Evolutionary conservation across 164 flowering plant genomes (phyloP).

Genomic region (Aristolochia fimbriata): DNA sequence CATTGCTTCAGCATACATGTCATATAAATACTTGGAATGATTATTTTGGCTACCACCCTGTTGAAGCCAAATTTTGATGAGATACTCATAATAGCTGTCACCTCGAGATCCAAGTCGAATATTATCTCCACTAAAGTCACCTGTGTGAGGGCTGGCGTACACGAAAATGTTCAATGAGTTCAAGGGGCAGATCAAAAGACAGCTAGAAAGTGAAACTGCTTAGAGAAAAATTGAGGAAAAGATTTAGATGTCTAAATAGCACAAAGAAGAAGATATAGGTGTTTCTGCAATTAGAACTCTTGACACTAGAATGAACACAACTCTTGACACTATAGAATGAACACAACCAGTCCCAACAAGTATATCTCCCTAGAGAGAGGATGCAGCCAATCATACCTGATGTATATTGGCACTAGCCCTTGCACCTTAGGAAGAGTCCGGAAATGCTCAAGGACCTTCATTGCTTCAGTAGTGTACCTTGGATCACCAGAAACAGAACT

Average conservation of each 20-base stretch:
- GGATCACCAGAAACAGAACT: slow-evolving; percentile 75
- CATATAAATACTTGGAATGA: slow-evolving; percentile 54
- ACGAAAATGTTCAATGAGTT: background rate
- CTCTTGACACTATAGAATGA: no score
- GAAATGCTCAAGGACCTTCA: slow-evolving; percentile 90
- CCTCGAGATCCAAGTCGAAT: slow-evolving; percentile 97
- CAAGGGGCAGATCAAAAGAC: background rate
- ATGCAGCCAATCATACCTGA: slow-evolving; percentile 39
- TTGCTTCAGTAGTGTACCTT: slow-evolving; percentile 61
- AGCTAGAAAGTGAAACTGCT: background rate
- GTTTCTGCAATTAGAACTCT: no score
- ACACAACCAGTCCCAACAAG: no score
- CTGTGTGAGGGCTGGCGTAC: slow-evolving; percentile 67
- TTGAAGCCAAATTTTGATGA: slow-evolving; percentile 96
- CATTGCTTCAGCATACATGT: slow-evolving; percentile 93
- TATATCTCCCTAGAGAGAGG: no score
- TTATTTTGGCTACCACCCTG: slow-evolving; percentile 28
- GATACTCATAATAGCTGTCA: slow-evolving; percentile 97
- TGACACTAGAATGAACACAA: no score
- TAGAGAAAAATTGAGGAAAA: no score
- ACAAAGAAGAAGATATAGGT: no score
- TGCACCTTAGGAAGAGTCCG: slow-evolving; percentile 76
- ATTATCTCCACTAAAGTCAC: slow-evolving; percentile 83
- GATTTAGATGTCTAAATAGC: no score
- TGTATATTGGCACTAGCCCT: slow-evolving; percentile 93